Base-by-base conservation (phyloP, 768 basidiomycete genomes). In the Boletus rubescentipes region DNA sequence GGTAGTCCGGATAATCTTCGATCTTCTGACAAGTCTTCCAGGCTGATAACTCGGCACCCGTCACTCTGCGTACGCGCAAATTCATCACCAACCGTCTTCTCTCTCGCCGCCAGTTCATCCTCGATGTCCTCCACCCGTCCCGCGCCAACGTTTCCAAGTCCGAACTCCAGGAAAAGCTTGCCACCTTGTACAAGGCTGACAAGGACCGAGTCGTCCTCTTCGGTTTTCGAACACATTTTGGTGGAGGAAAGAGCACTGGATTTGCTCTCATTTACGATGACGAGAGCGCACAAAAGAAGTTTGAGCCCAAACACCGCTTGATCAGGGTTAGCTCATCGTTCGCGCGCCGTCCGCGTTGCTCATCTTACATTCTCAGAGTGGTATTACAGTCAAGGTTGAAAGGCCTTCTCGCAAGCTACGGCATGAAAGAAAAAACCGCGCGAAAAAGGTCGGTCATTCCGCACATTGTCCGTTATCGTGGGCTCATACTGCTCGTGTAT, bases 61-160 rank as follows among this genome's bases (percentile, higher is more conserved):
- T 99, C 64, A 99, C 97, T 62, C 82, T 99, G 72, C 92, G 97
- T 67, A 97, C 97, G 51, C 91, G 95, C 75, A 98, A 99, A 82
- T 98, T 98, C 81, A 91, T 98, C 76, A 97, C 95, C 71, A 99
- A 99, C 84, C 93, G 94, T 57, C 89, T 99, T 61, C 80, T 99
- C 46, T 86, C 91, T 64, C 91, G 97, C 65, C 91, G 92, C 68
- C 97, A 98, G 81, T 95, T 98, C 69, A 82, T 98, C 64, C 82
- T 98, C 61, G 93, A 95, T 64, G 83, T 96, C 63, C 85, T 97
- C 63, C 97, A 99, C 77, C 96, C 96, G n/a, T 87, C 84, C 51
- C 91, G 94, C 53, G 75, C 97, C 57, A 98, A 95, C 73, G 91
- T 98, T 71, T 87, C 96, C 68, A 93, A 91, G 77, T 75, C 83